These are phyloP conservation scores for Byssothecium circinans DNA, from an alignment of 2,329 filamentous ascomycete genomes.

Conservation along the genomic window DNA sequence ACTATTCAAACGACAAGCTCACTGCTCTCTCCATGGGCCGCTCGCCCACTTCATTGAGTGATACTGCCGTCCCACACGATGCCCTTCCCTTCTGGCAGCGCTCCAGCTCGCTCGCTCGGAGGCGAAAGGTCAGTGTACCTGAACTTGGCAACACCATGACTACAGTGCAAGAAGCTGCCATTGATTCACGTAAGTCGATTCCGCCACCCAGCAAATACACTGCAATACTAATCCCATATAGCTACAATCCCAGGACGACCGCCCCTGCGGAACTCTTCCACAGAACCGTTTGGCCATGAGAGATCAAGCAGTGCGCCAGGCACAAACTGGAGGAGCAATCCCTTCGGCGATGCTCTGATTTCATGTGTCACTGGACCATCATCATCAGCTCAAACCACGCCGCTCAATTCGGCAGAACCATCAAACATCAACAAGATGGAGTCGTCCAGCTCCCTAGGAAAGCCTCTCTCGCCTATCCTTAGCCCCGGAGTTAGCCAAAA, in stretches of 20 bases:
- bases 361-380: conserved; percentile 43
- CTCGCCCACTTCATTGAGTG: conserved; percentile 45
- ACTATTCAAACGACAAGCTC: conserved; percentile 33
- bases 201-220: neutral
- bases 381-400: conserved; percentile 19
- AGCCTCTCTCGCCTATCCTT: conserved; percentile 37
- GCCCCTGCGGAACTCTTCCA: conserved; percentile 36
- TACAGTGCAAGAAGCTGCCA: conserved; percentile 41
- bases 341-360: conserved; percentile 45
- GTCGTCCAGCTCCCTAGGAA: conserved; percentile 11
- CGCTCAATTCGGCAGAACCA: conserved; percentile 18
- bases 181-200: conserved; percentile 45
- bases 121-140: conserved; percentile 46
- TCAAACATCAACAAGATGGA: conserved; percentile 15
- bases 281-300: conserved; percentile 42
- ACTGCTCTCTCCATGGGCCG: conserved; percentile 42
- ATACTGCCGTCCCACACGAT: conserved; percentile 40
- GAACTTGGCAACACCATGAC: conserved; percentile 44
- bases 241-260: conserved; percentile 47
- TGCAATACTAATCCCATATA: conserved; percentile 20
- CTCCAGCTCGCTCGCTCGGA: conserved; percentile 41
- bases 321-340: conserved; percentile 41
- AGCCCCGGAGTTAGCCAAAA: conserved; percentile 35
- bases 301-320: conserved; percentile 45
- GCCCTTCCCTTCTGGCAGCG: conserved; percentile 40